Percentiles rank a stretch among this genome's conserved stretches.
Conservation (phyloP, 352 stramenopile species). For the Elongisporangium anandrum region DNA sequence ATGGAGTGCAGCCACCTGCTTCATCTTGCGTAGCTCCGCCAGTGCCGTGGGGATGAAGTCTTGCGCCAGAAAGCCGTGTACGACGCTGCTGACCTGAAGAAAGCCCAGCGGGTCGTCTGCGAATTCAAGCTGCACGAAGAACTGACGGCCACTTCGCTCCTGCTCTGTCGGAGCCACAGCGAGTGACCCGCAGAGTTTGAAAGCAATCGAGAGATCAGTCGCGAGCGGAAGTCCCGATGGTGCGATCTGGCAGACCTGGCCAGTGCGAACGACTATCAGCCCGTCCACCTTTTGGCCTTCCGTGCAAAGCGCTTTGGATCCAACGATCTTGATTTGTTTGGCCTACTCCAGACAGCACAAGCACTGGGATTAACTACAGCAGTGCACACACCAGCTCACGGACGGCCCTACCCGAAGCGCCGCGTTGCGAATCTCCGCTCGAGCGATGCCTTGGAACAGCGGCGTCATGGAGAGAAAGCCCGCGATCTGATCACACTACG, state of each 20-base stretch:
- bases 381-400: too few relatives aligned
- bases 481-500: conserved; percentile 20
- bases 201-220: conserved; percentile 41
- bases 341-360: conserved; percentile 15
- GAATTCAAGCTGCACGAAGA: conserved; percentile 56
- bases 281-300: conserved; percentile 55
- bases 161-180: conserved; percentile 13
- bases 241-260: conserved; percentile 41
- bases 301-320: conserved; percentile 45
- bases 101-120: conserved; percentile 44
- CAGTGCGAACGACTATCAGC: conserved; percentile 43
- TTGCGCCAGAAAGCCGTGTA: conserved; percentile 49
- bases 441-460: conserved; percentile 27
- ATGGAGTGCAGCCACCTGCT: background rate
- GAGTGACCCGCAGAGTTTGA: conserved; percentile 43
- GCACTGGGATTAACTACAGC: too few relatives aligned
- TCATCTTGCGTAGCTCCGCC: conserved; percentile 1
- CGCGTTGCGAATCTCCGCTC: conserved; percentile 23
- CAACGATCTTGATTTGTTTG: conserved; percentile 35
- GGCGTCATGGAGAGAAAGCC: conserved; percentile 38
- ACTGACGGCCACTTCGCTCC: conserved; percentile 24
- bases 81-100: conserved; percentile 29
- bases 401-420: conserved; percentile 26
- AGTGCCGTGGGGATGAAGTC: conserved; percentile 17
- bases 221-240: conserved; percentile 32